Percentiles rank a stretch among this genome's conserved stretches.
Conservation (phyloP, 257 asterid species). For the Penstemon newberryi region DNA sequence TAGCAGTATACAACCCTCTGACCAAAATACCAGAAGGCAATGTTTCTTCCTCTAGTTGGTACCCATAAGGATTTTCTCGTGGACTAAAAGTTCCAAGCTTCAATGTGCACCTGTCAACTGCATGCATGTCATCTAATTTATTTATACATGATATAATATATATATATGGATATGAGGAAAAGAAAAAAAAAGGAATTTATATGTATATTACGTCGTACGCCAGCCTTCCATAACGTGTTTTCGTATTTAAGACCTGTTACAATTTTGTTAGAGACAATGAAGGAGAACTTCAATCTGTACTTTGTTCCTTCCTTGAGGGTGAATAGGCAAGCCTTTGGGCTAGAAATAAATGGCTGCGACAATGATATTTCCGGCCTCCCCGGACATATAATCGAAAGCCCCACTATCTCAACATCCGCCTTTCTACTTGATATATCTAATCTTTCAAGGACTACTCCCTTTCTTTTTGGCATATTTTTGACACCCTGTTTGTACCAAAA, state of each 20-base stretch:
- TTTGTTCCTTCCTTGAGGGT: slow-evolving; percentile 55
- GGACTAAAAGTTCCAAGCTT: slow-evolving; percentile 44
- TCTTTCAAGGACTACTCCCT: slow-evolving; percentile 33
- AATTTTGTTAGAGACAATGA: slow-evolving; percentile 44
- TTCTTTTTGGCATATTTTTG: slow-evolving; percentile 19
- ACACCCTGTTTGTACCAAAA: slow-evolving; percentile 21
- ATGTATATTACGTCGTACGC: slow-evolving; percentile 37
- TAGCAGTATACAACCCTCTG: slow-evolving; percentile 54
- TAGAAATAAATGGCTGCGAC: slow-evolving; percentile 48
- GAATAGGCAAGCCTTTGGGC: slow-evolving; percentile 56
- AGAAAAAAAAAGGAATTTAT: background rate
- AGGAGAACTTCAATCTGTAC: slow-evolving; percentile 48
- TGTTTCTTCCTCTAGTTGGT: slow-evolving; percentile 45
- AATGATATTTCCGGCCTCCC: slow-evolving; percentile 46
- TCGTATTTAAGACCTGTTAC: slow-evolving; percentile 55
- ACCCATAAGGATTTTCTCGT: slow-evolving; percentile 36
- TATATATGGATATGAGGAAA: background rate
- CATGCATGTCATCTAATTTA: background rate
- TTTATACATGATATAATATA: background rate
- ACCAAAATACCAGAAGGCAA: slow-evolving; percentile 54
- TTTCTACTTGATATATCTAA: slow-evolving; percentile 16
- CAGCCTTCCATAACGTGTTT: slow-evolving; percentile 54
- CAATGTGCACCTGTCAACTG: slow-evolving; percentile 49
- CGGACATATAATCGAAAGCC: slow-evolving; percentile 43
- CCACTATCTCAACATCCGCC: slow-evolving; percentile 38